Base-by-base conservation (phyloP, 306 rosid species). In the Sicyos edulis region DNA sequence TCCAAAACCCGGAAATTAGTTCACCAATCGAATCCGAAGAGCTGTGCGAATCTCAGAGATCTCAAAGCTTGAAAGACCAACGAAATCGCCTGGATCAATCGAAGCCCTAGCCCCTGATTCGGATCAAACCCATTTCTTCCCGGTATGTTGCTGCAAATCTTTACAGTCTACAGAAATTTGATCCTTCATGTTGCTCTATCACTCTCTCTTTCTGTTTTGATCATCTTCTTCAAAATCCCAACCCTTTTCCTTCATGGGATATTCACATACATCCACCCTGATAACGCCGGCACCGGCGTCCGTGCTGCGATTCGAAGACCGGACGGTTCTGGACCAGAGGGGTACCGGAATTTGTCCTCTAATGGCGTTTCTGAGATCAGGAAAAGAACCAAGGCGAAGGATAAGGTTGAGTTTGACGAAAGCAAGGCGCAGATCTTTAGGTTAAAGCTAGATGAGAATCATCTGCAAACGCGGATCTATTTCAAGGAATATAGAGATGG, bases 381-480 rank as follows among this genome's bases (percentile, higher is more conserved):
- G 29, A 93, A 86, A 79, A 82, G 86, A 75, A 75, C 71, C 73
- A 93, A 93, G 62, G 54, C 85, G 10, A 92, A 81, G 68, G 70
- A 69, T 10, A 90, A 86, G 72, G 37, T 26, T 20, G 90, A 87
- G 52, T 93, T 93, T 83, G 96, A 90, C 61, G 97, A 90, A 75
- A 83, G 64, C 79, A 93, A 90, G 50, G 97, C 98, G 3, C 97
- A 90, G 91, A 93, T 93, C 91, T 90, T 93, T 76, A 79, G 96
- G 72, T 45, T 93, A 47, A 88, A 71, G 52, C 88, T 93, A 62
- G 96, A 90, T 75, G 86, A 85, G 6, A 80, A 72, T 10, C 96
- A 87, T 56, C 82, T 88, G 13, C 92, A 80, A 8, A 85, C 97
- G 51, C 89, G 92, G n/a, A 83, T 90, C 77, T 90, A 76, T 51